These are phyloP conservation scores for Cucumis melo DNA, from an alignment of 306 rosid genomes.

Conservation along the genomic window DNA sequence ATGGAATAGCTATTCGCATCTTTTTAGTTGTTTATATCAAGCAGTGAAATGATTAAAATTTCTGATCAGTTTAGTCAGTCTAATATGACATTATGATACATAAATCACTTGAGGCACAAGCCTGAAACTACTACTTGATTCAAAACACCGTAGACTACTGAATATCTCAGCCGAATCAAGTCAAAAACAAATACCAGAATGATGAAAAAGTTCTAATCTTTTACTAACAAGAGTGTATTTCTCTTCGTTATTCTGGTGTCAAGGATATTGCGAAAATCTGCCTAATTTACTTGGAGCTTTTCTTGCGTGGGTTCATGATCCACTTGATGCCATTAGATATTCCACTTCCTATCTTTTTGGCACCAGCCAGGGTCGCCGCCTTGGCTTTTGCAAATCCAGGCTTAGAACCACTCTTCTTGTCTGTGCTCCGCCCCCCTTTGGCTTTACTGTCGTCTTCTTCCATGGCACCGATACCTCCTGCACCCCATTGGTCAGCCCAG, in stretches of 20 bases:
- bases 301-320: slow-evolving; percentile 66
- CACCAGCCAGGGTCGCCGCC: slow-evolving; percentile 39
- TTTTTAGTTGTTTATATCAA: not conserved
- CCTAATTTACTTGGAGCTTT: slow-evolving; percentile 16
- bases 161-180: not conserved
- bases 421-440: slow-evolving; percentile 16
- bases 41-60: not conserved
- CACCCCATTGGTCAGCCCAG: slow-evolving; percentile 97
- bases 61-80: not conserved
- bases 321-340: slow-evolving; percentile 62
- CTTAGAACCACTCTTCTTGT: slow-evolving; percentile 41
- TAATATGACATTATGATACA: not conserved
- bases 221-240: not conserved
- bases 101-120: not conserved
- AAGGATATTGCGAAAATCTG: not conserved
- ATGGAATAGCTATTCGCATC: not conserved
- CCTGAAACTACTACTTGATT: not conserved
- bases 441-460: slow-evolving; percentile 37
- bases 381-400: slow-evolving; percentile 47
- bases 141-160: not conserved
- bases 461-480: slow-evolving; percentile 83
- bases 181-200: not conserved
- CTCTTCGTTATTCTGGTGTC: not conserved
- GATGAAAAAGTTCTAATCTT: not conserved
- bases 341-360: slow-evolving; percentile 41